phyloP scores from a whole-genome alignment of 2,329 filamentous ascomycete genomes.

The Colletotrichum sp. region DNA sequence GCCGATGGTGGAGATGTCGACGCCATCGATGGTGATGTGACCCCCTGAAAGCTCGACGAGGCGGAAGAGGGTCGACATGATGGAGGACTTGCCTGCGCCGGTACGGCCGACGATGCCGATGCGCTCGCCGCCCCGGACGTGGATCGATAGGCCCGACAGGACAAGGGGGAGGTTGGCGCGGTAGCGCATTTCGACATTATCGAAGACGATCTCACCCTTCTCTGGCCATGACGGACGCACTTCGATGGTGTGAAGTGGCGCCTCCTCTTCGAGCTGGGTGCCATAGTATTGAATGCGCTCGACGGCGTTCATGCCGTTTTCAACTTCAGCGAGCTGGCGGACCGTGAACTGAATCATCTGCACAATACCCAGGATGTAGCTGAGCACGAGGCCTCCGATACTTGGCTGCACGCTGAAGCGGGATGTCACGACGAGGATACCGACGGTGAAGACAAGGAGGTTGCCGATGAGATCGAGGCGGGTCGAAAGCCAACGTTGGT shows the following conservation, averaged over 20 bases:
- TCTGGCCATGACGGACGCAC: slow-evolving; percentile 83
- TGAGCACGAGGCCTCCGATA: slow-evolving; percentile 86
- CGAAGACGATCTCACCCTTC: slow-evolving; percentile 79
- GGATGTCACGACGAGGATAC: slow-evolving; percentile 90
- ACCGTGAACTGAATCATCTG: slow-evolving; percentile 97
- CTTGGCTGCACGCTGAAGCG: slow-evolving; percentile 85
- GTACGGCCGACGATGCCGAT: slow-evolving; percentile 84
- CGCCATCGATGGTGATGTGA: slow-evolving; percentile 67
- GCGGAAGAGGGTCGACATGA: slow-evolving; percentile 84
- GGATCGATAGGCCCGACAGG: slow-evolving; percentile 72
- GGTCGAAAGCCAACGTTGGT: slow-evolving; percentile 90
- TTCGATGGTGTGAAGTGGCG: slow-evolving; percentile 77
- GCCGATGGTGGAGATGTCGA: slow-evolving; percentile 75
- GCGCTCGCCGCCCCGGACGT: slow-evolving; percentile 76
- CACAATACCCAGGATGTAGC: slow-evolving; percentile 91
- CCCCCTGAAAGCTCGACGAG: slow-evolving; percentile 70
- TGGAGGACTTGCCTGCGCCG: slow-evolving; percentile 82
- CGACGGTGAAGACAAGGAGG: slow-evolving; percentile 83
- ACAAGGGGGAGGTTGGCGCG: slow-evolving; percentile 75
- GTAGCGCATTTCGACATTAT: slow-evolving; percentile 81
- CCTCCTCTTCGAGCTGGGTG: slow-evolving; percentile 85
- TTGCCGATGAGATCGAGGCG: slow-evolving; percentile 87
- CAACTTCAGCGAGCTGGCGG: slow-evolving; percentile 90
- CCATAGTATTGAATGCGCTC: slow-evolving; percentile 93
- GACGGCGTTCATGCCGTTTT: slow-evolving; percentile 98